These are phyloP conservation scores for Chalciporus piperatus DNA, from an alignment of 768 basidiomycete genomes.

Conservation along the genomic window DNA sequence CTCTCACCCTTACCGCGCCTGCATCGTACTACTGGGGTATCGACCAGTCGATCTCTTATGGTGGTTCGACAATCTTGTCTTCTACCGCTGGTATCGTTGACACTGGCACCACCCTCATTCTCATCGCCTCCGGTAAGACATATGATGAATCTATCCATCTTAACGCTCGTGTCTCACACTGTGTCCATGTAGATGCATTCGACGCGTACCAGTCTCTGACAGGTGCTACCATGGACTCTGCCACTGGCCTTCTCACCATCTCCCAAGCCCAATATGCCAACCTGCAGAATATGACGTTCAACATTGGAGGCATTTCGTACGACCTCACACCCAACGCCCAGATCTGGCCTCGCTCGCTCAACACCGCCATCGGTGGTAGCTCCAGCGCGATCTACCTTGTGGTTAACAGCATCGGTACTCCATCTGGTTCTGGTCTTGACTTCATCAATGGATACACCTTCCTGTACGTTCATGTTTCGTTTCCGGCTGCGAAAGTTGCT, in stretches of 20 bases:
- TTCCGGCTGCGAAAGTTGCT: no score
- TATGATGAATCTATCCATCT: not conserved
- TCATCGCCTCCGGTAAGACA: slow-evolving; percentile 20
- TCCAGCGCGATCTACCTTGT: slow-evolving; percentile 23
- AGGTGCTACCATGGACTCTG: slow-evolving; percentile 21
- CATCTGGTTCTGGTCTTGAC: slow-evolving; percentile 14
- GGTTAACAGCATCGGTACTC: slow-evolving; percentile 12
- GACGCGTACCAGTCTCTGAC: slow-evolving; percentile 19
- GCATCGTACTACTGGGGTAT: slow-evolving; percentile 31
- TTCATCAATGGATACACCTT: slow-evolving; percentile 16
- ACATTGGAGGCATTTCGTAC: slow-evolving; percentile 18
- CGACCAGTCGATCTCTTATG: slow-evolving; percentile 31
- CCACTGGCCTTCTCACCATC: slow-evolving; percentile 26
- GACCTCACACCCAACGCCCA: slow-evolving; percentile 24
- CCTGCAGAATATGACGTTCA: slow-evolving; percentile 25
- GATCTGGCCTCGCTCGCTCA: slow-evolving; percentile 30
- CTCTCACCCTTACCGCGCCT: slow-evolving; percentile 22
- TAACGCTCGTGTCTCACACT: not conserved
- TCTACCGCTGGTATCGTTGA: slow-evolving; percentile 33
- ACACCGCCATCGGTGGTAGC: slow-evolving; percentile 24
- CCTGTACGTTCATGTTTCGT: slow-evolving; percentile 3
- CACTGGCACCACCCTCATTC: slow-evolving; percentile 30
- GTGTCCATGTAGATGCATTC: slow-evolving; percentile 22
- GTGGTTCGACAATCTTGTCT: slow-evolving; percentile 17
- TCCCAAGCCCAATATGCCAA: slow-evolving; percentile 20